Evolutionary conservation across 2,329 filamentous ascomycete species (phyloP), one percentile per base, ranked within the genome.

Genomic region (Aspergillus spinulosporus): DNA sequence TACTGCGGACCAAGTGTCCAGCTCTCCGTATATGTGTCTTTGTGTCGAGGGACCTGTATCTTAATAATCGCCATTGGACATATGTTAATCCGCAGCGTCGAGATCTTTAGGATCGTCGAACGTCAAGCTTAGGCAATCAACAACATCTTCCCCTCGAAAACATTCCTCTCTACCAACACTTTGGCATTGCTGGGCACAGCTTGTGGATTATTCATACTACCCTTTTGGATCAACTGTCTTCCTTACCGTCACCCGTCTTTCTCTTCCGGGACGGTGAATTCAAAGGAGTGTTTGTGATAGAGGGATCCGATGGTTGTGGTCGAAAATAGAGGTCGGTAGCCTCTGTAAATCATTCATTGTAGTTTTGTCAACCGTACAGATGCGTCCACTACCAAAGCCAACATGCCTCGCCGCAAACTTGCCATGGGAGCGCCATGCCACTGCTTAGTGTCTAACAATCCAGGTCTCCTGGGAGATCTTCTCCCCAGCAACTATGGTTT

Each of bases 401-500:
- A 50, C 7, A 59, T 56, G 28, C 39, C 42, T 39, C 54, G 46
- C 11, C 57, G 53, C 11, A 59, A 49, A 57, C 28, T 21, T 9
- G 57, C 53, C 44, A 59, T 49, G 8, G 57, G 57, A 12, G 57
- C 44, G 21, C 57, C 57, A 39, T 59, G 54, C 52, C 57, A 59
- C 48, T 59, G 57, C 36, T 57, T 49, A 43, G 34, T 43, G 37
- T 51, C 12, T 29, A 51, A 15, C 11, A 46, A 46, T 31, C 39
- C 34, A 46, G 48, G n/a, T 34, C 42, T 59, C 49, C 29, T 34
- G 53, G 15, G 36, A 37, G 34, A 47, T 5, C 37, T 21, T 34
- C 46, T 29, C 44, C 26, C 14, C 5, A 57, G 52, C 12, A 59
- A 44, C 46, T 54, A 59, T 5, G 37, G 42, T n/a, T 52, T 57